phyloP scores from a whole-genome alignment of 169 alveolate species.

The Plasmodium ovale region DNA sequence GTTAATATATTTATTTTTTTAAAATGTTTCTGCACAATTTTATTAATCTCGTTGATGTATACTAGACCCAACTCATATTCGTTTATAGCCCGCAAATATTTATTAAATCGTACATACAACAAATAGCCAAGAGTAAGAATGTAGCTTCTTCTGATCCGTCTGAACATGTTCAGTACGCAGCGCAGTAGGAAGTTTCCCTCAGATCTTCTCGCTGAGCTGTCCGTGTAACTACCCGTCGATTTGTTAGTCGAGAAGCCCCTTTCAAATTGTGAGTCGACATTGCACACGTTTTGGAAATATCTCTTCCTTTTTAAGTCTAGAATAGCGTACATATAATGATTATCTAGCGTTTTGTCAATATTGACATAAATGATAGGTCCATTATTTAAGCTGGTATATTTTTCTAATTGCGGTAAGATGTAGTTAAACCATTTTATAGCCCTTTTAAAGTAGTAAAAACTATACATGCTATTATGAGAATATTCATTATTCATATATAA shows the following conservation, averaged over 20 bases:
- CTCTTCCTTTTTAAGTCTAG: slow-evolving; percentile 55
- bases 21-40: slow-evolving; percentile 44
- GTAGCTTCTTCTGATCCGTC: slow-evolving; percentile 65
- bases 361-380: slow-evolving; percentile 73
- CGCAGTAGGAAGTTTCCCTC: neutral
- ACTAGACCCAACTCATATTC: slow-evolving; percentile 58
- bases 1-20: slow-evolving; percentile 61
- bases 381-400: slow-evolving; percentile 46
- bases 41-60: slow-evolving; percentile 52
- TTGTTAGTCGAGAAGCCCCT: neutral
- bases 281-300: slow-evolving; percentile 35
- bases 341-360: slow-evolving; percentile 72
- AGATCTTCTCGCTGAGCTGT: neutral
- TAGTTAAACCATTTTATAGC: slow-evolving; percentile 74
- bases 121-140: slow-evolving; percentile 57
- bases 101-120: slow-evolving; percentile 40
- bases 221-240: neutral
- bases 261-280: slow-evolving; percentile 5
- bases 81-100: slow-evolving; percentile 27
- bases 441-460: slow-evolving; percentile 55
- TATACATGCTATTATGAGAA: slow-evolving; percentile 14
- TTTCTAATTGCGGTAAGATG: slow-evolving; percentile 47
- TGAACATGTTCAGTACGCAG: slow-evolving; percentile 30
- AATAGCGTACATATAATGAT: slow-evolving; percentile 57
- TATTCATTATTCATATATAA: slow-evolving; percentile 5